Base-by-base conservation (phyloP, 73 alveolate genomes). In the Blepharisma stoltei region DNA sequence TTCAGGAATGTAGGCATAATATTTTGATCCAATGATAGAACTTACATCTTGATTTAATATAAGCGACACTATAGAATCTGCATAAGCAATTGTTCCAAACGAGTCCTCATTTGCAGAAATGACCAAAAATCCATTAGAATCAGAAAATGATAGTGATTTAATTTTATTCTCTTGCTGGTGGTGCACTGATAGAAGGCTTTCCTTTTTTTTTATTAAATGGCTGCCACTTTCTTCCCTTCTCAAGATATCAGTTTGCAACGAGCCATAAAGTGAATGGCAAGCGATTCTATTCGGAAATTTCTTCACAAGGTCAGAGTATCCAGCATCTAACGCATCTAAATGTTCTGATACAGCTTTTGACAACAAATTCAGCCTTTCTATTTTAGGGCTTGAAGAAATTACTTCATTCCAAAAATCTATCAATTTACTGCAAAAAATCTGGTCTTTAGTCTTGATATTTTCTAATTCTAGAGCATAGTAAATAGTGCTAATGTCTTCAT, bases 51-150 rank as follows among this genome's bases (percentile, higher is more conserved):
- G 73, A 14, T 25, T 60, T 25, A 60, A 60, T 14, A 60, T 60
- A n/a, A 14, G 14, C 46, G 49, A n/a, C 2, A 60, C 73, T 18
- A 9, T 60, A 8, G 18, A n/a, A 60, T 60, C 23, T 20, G 45
- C 73, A 60, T 20, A 60, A 60, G 47, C 23, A 9, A 60, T 60
- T 20, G 11, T 60, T 14, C 46, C 73, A 25, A 60, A 60, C 14
- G 48, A 1, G 2, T 5, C 47, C 2, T 11, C 11, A 60, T n/a
- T 38, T 38, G 46, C 73, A 25, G 46, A 14, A 1, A 60, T 60
- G 23, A 60, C 23, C 2, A 60, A 14, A n/a, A 60, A 25, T 18
- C 49, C 73, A 60, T 60, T 60, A 14, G 14, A 8, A 8, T 60
- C 73, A 60, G 14, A n/a, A 25, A 60, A 60, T 8, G 14, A 60